Evolutionary conservation across 2,329 filamentous ascomycete genomes (phyloP).

Genomic region (Penicillium paneum): DNA sequence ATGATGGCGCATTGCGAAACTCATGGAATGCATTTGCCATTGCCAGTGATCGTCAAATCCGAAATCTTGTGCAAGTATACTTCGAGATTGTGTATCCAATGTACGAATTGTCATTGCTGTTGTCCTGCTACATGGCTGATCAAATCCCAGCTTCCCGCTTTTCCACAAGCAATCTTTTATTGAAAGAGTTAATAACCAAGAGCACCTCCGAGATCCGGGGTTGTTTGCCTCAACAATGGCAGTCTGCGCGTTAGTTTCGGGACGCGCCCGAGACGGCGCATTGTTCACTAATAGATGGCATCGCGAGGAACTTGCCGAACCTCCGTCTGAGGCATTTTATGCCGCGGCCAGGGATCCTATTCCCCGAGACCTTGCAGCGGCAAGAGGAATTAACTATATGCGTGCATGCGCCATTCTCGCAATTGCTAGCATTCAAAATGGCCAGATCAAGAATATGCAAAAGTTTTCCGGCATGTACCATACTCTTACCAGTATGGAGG

Average conservation of each 20-base stretch:
- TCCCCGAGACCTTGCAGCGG: slow-evolving; percentile 35
- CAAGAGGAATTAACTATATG: slow-evolving; percentile 38
- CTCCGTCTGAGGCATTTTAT: slow-evolving; percentile 46
- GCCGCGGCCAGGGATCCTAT: slow-evolving; percentile 43
- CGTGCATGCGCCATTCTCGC: slow-evolving; percentile 50
- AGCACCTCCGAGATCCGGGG: slow-evolving; percentile 45
- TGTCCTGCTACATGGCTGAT: not conserved
- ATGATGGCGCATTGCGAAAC: slow-evolving; percentile 25
- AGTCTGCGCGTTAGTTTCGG: slow-evolving; percentile 50
- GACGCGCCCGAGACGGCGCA: slow-evolving; percentile 51
- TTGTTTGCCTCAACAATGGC: slow-evolving; percentile 54
- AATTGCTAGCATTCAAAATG: slow-evolving; percentile 52
- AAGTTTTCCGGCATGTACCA: slow-evolving; percentile 52
- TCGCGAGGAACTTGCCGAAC: slow-evolving; percentile 29
- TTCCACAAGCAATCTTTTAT: slow-evolving; percentile 50
- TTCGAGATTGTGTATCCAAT: slow-evolving; percentile 55
- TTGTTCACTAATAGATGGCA: slow-evolving; percentile 39
- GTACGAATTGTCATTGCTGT: slow-evolving; percentile 20
- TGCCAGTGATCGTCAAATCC: slow-evolving; percentile 40
- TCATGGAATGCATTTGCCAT: slow-evolving; percentile 45
- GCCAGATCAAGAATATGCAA: slow-evolving; percentile 50
- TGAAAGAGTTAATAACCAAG: slow-evolving; percentile 39
- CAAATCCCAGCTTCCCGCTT: slow-evolving; percentile 43
- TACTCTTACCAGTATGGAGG: slow-evolving; percentile 49
- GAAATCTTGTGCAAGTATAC: slow-evolving; percentile 49